These are phyloP conservation scores for Aspergillus jensenii DNA, from an alignment of 2,329 filamentous ascomycete genomes.

Conservation along the genomic window DNA sequence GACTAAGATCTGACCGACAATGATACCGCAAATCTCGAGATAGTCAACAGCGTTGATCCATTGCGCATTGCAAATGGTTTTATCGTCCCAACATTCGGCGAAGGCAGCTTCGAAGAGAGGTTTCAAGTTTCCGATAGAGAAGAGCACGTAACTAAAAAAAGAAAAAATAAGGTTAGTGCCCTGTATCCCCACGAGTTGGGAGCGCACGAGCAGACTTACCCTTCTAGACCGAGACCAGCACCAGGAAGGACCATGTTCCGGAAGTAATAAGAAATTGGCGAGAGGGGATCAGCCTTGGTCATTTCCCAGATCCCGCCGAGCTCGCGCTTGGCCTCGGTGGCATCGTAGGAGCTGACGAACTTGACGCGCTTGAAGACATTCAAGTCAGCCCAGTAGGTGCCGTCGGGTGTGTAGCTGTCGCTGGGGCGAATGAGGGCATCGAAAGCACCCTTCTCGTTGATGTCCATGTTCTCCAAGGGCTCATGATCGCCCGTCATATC, in stretches of 20 bases:
- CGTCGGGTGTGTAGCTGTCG: conserved; percentile 79
- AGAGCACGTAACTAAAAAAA: conserved; percentile 74
- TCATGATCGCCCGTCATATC: conserved; percentile 48
- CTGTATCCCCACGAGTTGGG: background rate
- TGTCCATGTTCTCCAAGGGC: conserved; percentile 53
- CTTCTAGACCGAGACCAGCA: conserved; percentile 88
- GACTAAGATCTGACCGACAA: conserved; percentile 85
- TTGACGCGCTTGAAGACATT: conserved; percentile 65
- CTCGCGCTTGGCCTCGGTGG: conserved; percentile 68
- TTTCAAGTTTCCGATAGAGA: conserved; percentile 91
- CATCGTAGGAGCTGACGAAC: conserved; percentile 76
- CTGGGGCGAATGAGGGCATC: conserved; percentile 79
- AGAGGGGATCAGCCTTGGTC: conserved; percentile 83
- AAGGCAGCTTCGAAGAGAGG: conserved; percentile 77
- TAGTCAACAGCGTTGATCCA: conserved; percentile 87
- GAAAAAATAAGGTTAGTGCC: background rate
- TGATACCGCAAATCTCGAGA: conserved; percentile 91
- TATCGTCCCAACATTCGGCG: conserved; percentile 71
- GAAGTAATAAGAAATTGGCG: conserved; percentile 82
- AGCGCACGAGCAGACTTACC: conserved; percentile 42
- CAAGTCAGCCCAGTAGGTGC: conserved; percentile 91
- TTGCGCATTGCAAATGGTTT: conserved; percentile 68
- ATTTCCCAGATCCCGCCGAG: conserved; percentile 67
- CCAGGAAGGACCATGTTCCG: conserved; percentile 89
- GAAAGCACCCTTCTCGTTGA: conserved; percentile 65